Conservation (phyloP, 2,329 filamentous ascomycete species). For the Metarhizium guizhouense region DNA sequence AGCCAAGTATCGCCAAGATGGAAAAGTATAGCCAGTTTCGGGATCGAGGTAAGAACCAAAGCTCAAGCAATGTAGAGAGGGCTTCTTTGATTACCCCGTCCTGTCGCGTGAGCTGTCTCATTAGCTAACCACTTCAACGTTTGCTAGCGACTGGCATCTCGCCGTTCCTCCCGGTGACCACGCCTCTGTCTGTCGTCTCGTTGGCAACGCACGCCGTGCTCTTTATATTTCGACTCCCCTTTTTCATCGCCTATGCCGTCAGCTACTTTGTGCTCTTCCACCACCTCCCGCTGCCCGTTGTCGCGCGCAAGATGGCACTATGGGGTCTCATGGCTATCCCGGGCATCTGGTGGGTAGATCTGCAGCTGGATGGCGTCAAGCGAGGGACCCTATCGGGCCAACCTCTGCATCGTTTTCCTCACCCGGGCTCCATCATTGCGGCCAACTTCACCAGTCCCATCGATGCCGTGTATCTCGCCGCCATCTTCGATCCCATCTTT, state of each 20-base stretch:
- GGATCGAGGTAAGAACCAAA: constrained; percentile 59
- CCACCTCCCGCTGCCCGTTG: constrained; percentile 59
- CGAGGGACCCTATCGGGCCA: constrained; percentile 77
- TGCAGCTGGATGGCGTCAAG: constrained; percentile 96
- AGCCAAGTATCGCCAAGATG: constrained; percentile 40
- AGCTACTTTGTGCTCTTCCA: constrained; percentile 76
- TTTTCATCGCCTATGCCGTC: constrained; percentile 59
- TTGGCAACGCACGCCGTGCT: constrained; percentile 60
- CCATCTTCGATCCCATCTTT: constrained; percentile 94
- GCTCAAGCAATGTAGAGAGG: background rate
- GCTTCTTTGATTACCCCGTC: background rate
- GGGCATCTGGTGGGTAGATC: constrained; percentile 95
- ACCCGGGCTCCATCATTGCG: constrained; percentile 73
- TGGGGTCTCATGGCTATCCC: constrained; percentile 84
- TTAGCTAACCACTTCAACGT: background rate
- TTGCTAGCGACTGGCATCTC: constrained; percentile 81
- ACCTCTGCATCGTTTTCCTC: constrained; percentile 64
- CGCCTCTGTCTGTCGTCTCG: constrained; percentile 53
- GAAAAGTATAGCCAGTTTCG: constrained; percentile 93
- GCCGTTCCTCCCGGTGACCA: constrained; percentile 79
- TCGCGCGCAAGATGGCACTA: constrained; percentile 70
- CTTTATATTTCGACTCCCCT: constrained; percentile 71
- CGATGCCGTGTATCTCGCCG: constrained; percentile 87
- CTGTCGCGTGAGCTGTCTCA: background rate
- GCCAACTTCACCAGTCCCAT: constrained; percentile 88